Percentiles rank a stretch among this genome's conserved stretches.
These are phyloP conservation scores for Fusarium equiseti DNA, from an alignment of 2,329 filamentous ascomycete species.

Conservation along the genomic window DNA sequence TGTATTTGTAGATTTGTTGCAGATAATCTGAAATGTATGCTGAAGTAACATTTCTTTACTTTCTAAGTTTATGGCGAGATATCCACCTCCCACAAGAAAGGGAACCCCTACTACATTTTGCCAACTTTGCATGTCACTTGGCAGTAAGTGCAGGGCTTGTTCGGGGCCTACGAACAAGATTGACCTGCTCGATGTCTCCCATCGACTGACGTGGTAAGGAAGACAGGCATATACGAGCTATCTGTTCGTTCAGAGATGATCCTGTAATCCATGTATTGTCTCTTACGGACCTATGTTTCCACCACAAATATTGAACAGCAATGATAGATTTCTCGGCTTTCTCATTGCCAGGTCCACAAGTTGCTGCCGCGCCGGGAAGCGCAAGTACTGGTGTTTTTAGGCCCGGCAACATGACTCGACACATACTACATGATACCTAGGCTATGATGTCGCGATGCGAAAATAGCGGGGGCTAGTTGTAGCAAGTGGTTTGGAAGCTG, in stretches of 20 bases:
- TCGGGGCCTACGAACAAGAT: constrained; percentile 2
- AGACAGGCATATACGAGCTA: constrained; percentile 2
- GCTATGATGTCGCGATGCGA: constrained; percentile 11
- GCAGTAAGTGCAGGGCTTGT: neutral
- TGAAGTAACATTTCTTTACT: neutral
- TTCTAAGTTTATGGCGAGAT: neutral
- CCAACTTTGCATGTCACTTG: neutral
- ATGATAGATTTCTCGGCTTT: constrained; percentile 24
- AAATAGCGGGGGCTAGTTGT: neutral
- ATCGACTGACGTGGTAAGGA: constrained; percentile 20
- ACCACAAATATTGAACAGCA: neutral
- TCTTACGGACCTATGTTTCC: neutral
- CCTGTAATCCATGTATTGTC: neutral
- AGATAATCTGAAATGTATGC: neutral
- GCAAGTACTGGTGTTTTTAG: constrained; percentile 21
- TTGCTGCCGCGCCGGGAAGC: neutral
- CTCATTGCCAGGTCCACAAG: constrained; percentile 4
- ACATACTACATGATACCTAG: constrained; percentile 33
- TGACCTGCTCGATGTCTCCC: neutral
- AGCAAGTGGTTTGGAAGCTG: neutral
- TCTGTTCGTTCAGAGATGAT: neutral
- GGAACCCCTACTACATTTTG: constrained; percentile 31
- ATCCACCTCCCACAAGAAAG: constrained; percentile 7
- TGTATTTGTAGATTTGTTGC: neutral
- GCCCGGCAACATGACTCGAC: constrained; percentile 29